These are phyloP conservation scores for Croton setiger DNA, from an alignment of 441 rosid species.

Conservation along the genomic window DNA sequence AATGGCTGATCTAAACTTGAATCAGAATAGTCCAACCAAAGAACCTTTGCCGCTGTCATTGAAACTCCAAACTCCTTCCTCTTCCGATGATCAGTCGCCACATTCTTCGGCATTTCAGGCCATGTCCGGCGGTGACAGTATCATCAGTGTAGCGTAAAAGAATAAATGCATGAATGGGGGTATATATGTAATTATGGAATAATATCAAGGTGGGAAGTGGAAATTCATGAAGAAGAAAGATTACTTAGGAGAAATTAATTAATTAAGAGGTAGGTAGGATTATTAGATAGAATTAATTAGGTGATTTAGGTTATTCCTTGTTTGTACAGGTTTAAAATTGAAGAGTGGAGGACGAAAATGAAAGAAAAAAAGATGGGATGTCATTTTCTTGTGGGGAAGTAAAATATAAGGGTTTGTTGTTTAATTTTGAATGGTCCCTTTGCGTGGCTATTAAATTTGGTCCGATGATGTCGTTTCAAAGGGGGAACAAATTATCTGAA, in stretches of 20 bases:
- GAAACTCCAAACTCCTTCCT: constrained; percentile 41
- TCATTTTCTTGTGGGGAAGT: no score
- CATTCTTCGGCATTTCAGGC: constrained; percentile 53
- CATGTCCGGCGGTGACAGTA: constrained; percentile 66
- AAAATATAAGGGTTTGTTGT: constrained; percentile 8
- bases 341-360: constrained; percentile 6
- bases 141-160: constrained; percentile 72
- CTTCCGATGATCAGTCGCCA: constrained; percentile 45
- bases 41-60: constrained; percentile 49
- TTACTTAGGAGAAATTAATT: background rate
- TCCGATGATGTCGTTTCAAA: no score
- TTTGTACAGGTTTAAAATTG: constrained; percentile 24
- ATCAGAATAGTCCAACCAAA: constrained; percentile 21
- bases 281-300: no score
- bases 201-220: background rate
- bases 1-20: constrained; percentile 57
- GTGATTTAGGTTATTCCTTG: constrained; percentile 36
- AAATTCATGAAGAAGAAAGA: no score
- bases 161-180: constrained; percentile 2
- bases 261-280: background rate
- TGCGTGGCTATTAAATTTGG: constrained; percentile 16
- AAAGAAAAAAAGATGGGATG: constrained; percentile 13
- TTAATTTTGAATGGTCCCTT: constrained; percentile 22
- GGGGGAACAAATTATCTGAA: no score
- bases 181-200: constrained; percentile 3